phyloP scores from a whole-genome alignment of 768 basidiomycete genomes.

The Candolleomyces aberdarensis region DNA sequence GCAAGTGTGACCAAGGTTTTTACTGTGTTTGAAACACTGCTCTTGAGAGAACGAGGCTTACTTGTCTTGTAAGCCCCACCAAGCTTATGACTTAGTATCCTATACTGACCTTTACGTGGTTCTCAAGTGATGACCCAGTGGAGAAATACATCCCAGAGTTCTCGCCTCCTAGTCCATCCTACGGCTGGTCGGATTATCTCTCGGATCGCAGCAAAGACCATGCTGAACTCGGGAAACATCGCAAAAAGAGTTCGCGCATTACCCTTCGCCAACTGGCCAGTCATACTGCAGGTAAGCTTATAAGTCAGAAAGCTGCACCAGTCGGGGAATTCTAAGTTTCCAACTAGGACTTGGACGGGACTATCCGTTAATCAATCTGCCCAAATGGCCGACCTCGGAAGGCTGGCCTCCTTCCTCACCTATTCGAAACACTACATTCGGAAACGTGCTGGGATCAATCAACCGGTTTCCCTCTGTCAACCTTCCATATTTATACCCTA shows the following conservation, averaged over 20 bases:
- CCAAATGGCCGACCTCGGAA: slow-evolving; percentile 37
- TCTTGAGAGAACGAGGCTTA: slow-evolving; percentile 44
- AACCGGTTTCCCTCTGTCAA: slow-evolving; percentile 36
- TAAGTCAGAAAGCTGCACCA: not conserved
- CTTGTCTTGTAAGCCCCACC: slow-evolving; percentile 23
- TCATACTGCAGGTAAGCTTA: slow-evolving; percentile 33
- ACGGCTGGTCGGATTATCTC: slow-evolving; percentile 32
- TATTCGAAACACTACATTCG: slow-evolving; percentile 7
- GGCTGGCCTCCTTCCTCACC: slow-evolving; percentile 6
- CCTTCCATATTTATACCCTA: slow-evolving; percentile 44
- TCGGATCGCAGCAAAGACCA: slow-evolving; percentile 9
- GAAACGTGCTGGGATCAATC: slow-evolving; percentile 31
- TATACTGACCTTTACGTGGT: too few species aligned
- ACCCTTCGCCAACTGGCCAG: slow-evolving; percentile 40
- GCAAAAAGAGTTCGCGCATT: slow-evolving; percentile 20
- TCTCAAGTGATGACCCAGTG: slow-evolving; percentile 47
- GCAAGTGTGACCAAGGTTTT: slow-evolving; percentile 54
- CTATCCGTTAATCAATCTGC: slow-evolving; percentile 28
- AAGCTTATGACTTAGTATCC: too few species aligned
- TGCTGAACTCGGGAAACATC: not conserved
- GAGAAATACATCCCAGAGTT: slow-evolving; percentile 40
- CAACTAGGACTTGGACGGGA: slow-evolving; percentile 33
- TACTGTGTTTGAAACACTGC: slow-evolving; percentile 43
- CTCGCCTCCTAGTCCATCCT: slow-evolving; percentile 22
- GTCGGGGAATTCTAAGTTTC: too few species aligned